Conservation (phyloP, 176 grass and related monocot genomes). For the Eragrostis nindensis region DNA sequence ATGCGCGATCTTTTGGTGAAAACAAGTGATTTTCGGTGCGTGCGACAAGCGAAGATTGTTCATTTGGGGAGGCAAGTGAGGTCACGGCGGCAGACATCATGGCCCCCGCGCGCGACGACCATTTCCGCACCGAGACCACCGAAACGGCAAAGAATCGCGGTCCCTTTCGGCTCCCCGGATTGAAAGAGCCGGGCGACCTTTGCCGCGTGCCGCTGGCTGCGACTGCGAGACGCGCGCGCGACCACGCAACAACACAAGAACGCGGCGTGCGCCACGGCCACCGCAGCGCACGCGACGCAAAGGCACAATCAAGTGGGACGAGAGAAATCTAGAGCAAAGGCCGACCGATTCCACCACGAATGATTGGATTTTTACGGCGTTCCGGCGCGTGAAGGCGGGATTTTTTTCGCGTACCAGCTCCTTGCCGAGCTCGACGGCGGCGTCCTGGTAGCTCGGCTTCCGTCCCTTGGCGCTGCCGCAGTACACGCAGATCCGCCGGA, state of each 20-base stretch:
- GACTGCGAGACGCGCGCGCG: not conserved
- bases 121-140: not conserved
- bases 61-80: slow-evolving; percentile 33
- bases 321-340: not conserved
- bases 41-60: slow-evolving; percentile 34
- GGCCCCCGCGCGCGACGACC: not conserved
- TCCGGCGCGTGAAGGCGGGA: slow-evolving; percentile 19
- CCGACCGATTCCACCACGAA: not conserved
- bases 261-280: slow-evolving; percentile 37
- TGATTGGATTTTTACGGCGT: not conserved
- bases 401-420: slow-evolving; percentile 66
- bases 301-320: not conserved
- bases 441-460: slow-evolving; percentile 79
- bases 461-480: slow-evolving; percentile 81
- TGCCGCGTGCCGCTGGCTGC: not conserved
- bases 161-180: slow-evolving; percentile 27
- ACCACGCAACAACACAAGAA: slow-evolving; percentile 48
- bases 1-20: not conserved
- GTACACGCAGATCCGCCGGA: slow-evolving; percentile 86
- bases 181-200: not conserved
- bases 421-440: slow-evolving; percentile 83
- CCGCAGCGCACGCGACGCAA: not conserved
- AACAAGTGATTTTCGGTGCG: not conserved
- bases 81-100: slow-evolving; percentile 32
- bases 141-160: slow-evolving; percentile 24